Base-by-base conservation (phyloP, 108 stramenopile genomes). In the Cyclostephanos invisitatus region DNA sequence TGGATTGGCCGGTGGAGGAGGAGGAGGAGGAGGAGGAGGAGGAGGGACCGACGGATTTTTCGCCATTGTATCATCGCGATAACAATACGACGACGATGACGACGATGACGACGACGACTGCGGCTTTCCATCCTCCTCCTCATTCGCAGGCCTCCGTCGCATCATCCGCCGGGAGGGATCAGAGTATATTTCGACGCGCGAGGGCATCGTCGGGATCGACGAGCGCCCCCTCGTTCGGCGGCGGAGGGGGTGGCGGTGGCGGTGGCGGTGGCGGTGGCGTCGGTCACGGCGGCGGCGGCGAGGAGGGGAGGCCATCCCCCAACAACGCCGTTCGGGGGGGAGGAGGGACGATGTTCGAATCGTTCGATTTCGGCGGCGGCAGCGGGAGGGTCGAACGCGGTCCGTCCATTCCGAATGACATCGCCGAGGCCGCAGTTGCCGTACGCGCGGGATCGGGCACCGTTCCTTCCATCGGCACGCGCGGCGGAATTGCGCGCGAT, bases 161-260 rank as follows among this genome's bases (percentile, higher is more conserved):
- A n/a, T n/a, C n/a, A n/a, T n/a, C n/a, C n/a, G n/a, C 62, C 18
- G 5, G 40, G 25, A 68, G 71, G 44, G 49, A 72, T 51, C 71
- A 72, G 63, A 62, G 62, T 40, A 72, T 72, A 54, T 72, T 72
- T 54, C 71, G 71, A 29, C 61, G 61, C 22, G 20, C 47, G 11
- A n/a, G 38, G 11, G 21, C 29, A 29, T 54, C 71, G 8, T 54
- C 71, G 8, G 51, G 62, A 44, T 60, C 59, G 22, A 18, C 50
- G 17, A 35, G 40, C 35, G 50, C 50, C 3, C 47, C 65, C 17
- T 50, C 47, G 15, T 50, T 17, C 12, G 49, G 35, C 54, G 35
- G 60, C 36, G 48, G 61, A 2, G 24, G 22, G 18, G 24, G 22
- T 55, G 24, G 55, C 12, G 55, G 12, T 55, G 14, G 55, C 14